These are phyloP conservation scores for Aureobasidium uvarum DNA, from an alignment of 2,329 filamentous ascomycete species.

Conservation along the genomic window DNA sequence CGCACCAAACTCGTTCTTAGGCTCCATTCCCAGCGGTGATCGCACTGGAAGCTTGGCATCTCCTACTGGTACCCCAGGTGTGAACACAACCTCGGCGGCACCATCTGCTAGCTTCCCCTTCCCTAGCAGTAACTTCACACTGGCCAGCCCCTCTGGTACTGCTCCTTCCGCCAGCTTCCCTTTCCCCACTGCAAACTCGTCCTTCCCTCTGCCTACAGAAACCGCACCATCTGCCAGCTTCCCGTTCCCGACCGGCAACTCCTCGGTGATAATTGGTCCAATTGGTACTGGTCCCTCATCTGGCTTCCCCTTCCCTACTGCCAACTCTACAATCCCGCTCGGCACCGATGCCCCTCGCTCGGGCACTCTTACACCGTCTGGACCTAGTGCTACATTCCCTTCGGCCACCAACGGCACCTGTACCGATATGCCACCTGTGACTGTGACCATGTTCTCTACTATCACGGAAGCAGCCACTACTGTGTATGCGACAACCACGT, in stretches of 20 bases:
- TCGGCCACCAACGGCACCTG: slow-evolving; percentile 11
- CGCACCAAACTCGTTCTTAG: not conserved
- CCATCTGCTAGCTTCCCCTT: slow-evolving; percentile 18
- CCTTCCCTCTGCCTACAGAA: slow-evolving; percentile 2
- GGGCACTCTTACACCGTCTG: slow-evolving; percentile 10
- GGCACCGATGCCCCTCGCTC: not conserved
- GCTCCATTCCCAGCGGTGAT: not conserved
- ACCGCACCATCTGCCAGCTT: slow-evolving; percentile 19
- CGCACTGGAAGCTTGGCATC: not conserved
- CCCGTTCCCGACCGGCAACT: slow-evolving; percentile 15
- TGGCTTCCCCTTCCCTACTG: not conserved
- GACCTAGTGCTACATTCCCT: slow-evolving; percentile 3
- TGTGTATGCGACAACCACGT: slow-evolving; percentile 13
- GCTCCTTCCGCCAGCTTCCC: slow-evolving; percentile 11
- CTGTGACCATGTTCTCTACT: slow-evolving; percentile 17
- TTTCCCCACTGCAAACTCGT: not conserved
- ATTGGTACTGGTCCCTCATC: slow-evolving; percentile 11
- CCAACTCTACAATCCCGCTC: slow-evolving; percentile 1
- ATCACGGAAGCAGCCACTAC: slow-evolving; percentile 16
- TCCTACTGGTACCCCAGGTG: not conserved
- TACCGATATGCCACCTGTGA: slow-evolving; percentile 4
- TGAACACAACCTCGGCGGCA: not conserved
- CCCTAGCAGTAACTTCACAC: not conserved
- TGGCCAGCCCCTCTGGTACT: not conserved
- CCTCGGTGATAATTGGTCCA: not conserved